Evolutionary conservation across 2,329 filamentous ascomycete genomes (phyloP), one percentile per base, ranked within the genome.

Genomic region (Rasamsonia emersonii): DNA sequence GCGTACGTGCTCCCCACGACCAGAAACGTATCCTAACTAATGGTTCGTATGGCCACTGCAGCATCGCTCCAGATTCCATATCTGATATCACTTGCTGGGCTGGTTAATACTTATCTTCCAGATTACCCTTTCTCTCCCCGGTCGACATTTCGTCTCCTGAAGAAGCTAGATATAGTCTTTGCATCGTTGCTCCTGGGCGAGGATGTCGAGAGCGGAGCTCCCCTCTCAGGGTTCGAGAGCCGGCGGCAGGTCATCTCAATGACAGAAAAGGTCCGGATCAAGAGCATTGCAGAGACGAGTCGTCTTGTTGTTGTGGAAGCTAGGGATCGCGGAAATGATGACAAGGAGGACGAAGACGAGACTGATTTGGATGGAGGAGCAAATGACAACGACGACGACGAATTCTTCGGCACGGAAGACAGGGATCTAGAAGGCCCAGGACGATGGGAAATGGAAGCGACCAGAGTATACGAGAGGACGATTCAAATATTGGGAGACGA

Each of bases 251-350:
- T 54, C 1, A 61, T 61, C 6, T 80, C 84, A 1, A 79, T 84
- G 65, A 86, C 78, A 11, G 86, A 95, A 54, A 93, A 91, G 69
- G 86, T 96, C 5, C 74, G 89, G 24, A 81, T 88, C 42, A 81
- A 83, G 50, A 84, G 83, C 49, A 64, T 93, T 18, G 82, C 86
- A 0, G 83, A 93, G 51, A 73, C 79, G 42, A 83, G 82, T 10
- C 70, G 88, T 16, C 62, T 86, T 5, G 58, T 75, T 4, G 75
- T 89, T 36, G 74, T 86, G 1, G 77, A 83, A 37, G 71, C 77
- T 38, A 66, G 64, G 33, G 70, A 70, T 36, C 56, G 62, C 29
- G 61, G 66, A 10, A 60, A 65, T 18, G 62, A 64, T 2, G 49
- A 53, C 5, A 59, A 62, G 6, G 57, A 59, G 26, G 57, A 54